phyloP scores from a whole-genome alignment of 2,329 filamentous ascomycete species.

The Xylaria sp. region DNA sequence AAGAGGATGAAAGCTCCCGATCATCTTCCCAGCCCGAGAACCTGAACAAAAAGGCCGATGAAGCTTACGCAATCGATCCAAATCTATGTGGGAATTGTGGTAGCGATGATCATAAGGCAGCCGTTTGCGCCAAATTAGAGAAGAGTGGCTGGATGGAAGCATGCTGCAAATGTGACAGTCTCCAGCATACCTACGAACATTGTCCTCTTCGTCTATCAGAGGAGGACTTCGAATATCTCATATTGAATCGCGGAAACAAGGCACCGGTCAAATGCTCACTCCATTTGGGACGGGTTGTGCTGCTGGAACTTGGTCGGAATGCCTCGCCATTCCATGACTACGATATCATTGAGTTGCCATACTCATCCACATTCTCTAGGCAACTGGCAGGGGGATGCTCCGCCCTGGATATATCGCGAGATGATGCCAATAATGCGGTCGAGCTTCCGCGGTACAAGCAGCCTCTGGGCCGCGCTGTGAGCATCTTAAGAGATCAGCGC shows the following conservation, averaged over 20 bases:
- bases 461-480: neutral
- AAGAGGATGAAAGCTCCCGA: neutral
- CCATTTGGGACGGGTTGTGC: constrained; percentile 1
- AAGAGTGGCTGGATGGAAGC: constrained; percentile 30
- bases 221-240: constrained; percentile 22
- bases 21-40: neutral
- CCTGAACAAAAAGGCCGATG: neutral
- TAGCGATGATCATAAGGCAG: constrained; percentile 3
- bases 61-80: neutral
- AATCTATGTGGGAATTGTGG: constrained; percentile 10
- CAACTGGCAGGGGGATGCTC: neutral
- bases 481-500: constrained; percentile 2
- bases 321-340: neutral
- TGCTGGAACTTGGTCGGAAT: neutral
- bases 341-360: neutral
- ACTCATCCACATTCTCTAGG: neutral
- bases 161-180: constrained; percentile 24
- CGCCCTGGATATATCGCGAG: neutral
- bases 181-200: constrained; percentile 12
- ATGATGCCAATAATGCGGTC: neutral
- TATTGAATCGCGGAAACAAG: constrained; percentile 18
- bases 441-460: neutral
- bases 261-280: constrained; percentile 18
- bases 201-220: constrained; percentile 8
- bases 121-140: constrained; percentile 5